A percentile compares a stretch with the other conserved stretches of the same genome.
Conservation (phyloP, 345 rosid species). For the Diplotaxis tenuifolia region DNA sequence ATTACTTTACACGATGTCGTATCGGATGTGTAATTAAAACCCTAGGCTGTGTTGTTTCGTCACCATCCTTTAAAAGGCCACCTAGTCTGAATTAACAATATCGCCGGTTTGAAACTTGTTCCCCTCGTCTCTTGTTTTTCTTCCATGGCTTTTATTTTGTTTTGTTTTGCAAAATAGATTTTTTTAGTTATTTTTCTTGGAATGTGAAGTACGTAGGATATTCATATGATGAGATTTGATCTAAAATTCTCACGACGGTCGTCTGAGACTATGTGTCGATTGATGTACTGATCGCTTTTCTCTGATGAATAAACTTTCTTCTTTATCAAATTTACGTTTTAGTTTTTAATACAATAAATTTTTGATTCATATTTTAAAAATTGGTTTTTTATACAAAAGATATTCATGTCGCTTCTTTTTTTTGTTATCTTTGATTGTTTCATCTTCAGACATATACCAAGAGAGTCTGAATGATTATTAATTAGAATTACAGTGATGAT, state of each 20-base stretch:
- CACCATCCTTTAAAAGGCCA: not conserved
- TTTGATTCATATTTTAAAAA: too few species aligned
- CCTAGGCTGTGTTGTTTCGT: conserved; percentile 1
- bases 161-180: not conserved
- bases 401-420: too few species aligned
- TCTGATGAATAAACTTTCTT: conserved; percentile 33
- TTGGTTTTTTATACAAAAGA: too few species aligned
- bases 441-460: too few species aligned
- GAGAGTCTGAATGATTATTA: too few species aligned
- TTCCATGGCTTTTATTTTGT: not conserved
- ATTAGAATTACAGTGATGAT: too few species aligned
- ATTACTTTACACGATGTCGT: not conserved
- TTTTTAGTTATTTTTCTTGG: not conserved
- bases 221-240: conserved; percentile 39
- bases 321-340: too few species aligned
- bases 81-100: not conserved
- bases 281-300: conserved; percentile 37
- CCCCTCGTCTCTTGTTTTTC: not conserved
- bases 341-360: too few species aligned
- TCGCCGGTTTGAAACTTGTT: not conserved
- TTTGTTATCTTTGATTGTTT: too few species aligned
- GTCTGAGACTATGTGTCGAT: conserved; percentile 31
- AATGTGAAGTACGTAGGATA: not conserved
- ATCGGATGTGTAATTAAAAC: not conserved
- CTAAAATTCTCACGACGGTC: conserved; percentile 43